A percentile compares a stretch with the other conserved stretches of the same genome.
phyloP scores from a whole-genome alignment of 352 stramenopile genomes.

The Globisporangium barbulae region DNA sequence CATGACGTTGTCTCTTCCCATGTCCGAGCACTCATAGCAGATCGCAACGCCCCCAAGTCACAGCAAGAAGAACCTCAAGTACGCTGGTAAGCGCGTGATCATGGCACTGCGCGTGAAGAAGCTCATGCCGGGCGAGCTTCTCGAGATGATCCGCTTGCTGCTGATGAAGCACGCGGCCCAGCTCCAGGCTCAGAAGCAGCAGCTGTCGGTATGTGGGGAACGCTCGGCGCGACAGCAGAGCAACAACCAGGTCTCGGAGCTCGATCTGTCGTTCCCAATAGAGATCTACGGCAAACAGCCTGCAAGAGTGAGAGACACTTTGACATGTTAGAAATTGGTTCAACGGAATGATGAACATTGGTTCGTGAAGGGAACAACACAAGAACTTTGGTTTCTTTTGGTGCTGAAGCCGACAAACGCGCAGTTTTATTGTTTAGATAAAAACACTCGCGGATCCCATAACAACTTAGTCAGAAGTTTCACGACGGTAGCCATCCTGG shows the following conservation, averaged over 20 bases:
- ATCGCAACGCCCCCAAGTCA: too few species aligned
- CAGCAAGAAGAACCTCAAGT: constrained; percentile 37
- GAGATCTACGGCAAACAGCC: neutral
- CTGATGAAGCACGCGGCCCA: constrained; percentile 28
- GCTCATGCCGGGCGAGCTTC: constrained; percentile 30
- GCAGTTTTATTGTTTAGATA: constrained; percentile 75
- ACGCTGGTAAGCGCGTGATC: constrained; percentile 64
- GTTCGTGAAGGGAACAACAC: neutral
- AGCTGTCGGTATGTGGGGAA: neutral
- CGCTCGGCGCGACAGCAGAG: neutral
- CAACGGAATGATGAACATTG: neutral
- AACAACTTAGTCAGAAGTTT: constrained; percentile 75
- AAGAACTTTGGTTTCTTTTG: neutral
- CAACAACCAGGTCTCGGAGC: constrained; percentile 1
- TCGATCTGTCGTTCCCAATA: constrained; percentile 1
- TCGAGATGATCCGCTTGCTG: constrained; percentile 49
- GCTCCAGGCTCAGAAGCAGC: neutral
- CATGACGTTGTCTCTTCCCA: neutral
- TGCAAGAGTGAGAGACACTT: neutral
- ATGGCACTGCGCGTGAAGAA: constrained; percentile 64
- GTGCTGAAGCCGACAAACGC: constrained; percentile 57
- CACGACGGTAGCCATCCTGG: constrained; percentile 87
- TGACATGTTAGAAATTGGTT: constrained; percentile 1
- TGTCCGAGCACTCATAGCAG: neutral
- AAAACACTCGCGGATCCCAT: constrained; percentile 33